phyloP scores from a whole-genome alignment of 2,329 filamentous ascomycete genomes.

The Colletotrichum cereale region DNA sequence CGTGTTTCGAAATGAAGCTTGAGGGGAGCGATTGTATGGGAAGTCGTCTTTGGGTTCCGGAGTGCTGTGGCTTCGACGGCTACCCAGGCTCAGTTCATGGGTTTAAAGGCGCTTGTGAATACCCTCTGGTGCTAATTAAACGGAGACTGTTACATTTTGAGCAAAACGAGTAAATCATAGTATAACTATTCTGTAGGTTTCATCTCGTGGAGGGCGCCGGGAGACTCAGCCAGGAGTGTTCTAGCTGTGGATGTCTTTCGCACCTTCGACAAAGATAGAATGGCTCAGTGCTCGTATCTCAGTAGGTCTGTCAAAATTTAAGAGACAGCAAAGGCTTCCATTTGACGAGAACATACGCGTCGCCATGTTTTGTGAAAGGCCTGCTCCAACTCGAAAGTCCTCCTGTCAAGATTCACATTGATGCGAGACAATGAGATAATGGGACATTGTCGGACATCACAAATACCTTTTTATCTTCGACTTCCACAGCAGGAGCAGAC shows the following conservation, averaged over 20 bases:
- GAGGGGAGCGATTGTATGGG: background rate
- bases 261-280: background rate
- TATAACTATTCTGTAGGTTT: background rate
- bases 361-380: background rate
- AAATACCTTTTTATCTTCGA: background rate
- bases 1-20: background rate
- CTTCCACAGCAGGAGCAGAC: background rate
- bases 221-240: background rate
- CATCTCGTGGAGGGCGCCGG: background rate
- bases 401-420: background rate
- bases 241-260: background rate
- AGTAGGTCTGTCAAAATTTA: background rate
- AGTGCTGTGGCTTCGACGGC: background rate
- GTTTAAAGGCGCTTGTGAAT: background rate
- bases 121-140: background rate
- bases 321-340: background rate
- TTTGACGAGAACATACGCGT: background rate
- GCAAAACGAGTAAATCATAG: background rate
- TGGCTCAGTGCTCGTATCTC: background rate
- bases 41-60: background rate
- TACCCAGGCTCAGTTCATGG: background rate
- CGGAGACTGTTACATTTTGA: background rate
- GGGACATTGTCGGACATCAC: background rate
- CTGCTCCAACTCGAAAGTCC: conserved; percentile 1
- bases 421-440: background rate